Evolutionary conservation across 768 basidiomycete species (phyloP).

Genomic region (Calocybe cyanea): DNA sequence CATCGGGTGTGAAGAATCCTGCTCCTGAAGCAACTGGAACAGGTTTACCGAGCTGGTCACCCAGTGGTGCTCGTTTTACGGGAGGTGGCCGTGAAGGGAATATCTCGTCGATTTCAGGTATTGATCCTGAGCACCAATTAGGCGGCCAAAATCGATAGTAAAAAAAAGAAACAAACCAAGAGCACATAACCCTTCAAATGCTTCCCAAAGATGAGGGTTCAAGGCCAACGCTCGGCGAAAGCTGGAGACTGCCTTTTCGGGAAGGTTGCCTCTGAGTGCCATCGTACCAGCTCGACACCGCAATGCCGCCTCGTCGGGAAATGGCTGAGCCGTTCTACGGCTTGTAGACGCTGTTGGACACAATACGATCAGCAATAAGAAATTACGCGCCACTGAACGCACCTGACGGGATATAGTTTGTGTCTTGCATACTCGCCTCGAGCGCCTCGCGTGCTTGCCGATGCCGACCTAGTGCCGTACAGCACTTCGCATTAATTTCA

Average conservation of each 20-base stretch:
- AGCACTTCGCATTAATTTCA: slow-evolving; percentile 77
- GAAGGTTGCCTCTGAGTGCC: slow-evolving; percentile 76
- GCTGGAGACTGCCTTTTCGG: slow-evolving; percentile 64
- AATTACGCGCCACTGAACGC: slow-evolving; percentile 23
- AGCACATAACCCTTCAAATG: slow-evolving; percentile 82
- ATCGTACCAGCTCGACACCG: slow-evolving; percentile 74
- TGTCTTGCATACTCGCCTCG: slow-evolving; percentile 55
- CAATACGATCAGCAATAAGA: slow-evolving; percentile 10
- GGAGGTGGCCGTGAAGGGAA: slow-evolving; percentile 64
- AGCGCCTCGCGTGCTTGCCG: slow-evolving; percentile 73
- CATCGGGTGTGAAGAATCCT: slow-evolving; percentile 77
- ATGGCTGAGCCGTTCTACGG: slow-evolving; percentile 48
- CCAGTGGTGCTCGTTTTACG: slow-evolving; percentile 48
- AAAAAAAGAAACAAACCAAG: slow-evolving; percentile 51
- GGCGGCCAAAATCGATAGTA: slow-evolving; percentile 7
- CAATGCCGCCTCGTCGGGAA: slow-evolving; percentile 70
- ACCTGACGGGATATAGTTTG: slow-evolving; percentile 55
- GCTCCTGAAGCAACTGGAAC: slow-evolving; percentile 58
- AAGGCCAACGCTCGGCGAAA: slow-evolving; percentile 68
- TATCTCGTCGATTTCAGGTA: slow-evolving; percentile 68
- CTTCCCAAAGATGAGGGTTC: slow-evolving; percentile 89
- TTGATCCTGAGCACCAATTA: slow-evolving; percentile 42
- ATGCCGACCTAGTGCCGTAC: slow-evolving; percentile 65
- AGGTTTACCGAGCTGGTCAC: slow-evolving; percentile 43
- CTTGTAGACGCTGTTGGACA: slow-evolving; percentile 47